A percentile compares a stretch with the other conserved stretches of the same genome.
phyloP scores from a whole-genome alignment of 768 basidiomycete species.

The Naganishia onofrii region DNA sequence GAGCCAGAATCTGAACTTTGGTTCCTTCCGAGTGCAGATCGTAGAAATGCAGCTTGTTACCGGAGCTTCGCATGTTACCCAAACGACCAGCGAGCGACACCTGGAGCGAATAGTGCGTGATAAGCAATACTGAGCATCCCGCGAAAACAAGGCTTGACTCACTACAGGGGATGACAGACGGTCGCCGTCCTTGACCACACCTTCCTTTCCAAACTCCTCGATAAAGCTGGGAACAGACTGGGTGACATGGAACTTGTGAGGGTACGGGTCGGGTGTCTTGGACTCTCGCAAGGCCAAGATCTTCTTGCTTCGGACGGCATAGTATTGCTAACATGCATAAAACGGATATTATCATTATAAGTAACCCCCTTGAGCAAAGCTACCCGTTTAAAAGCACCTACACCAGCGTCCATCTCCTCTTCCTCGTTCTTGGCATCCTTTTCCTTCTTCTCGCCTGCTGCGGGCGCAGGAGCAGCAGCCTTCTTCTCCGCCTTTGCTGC shows the following conservation, averaged over 20 bases:
- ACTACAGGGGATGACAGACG: constrained; percentile 62
- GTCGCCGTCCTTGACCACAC: constrained; percentile 65
- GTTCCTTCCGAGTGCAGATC: constrained; percentile 87
- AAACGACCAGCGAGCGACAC: constrained; percentile 79
- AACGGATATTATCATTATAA: constrained; percentile 7
- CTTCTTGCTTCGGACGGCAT: constrained; percentile 82
- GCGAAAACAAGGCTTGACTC: constrained; percentile 38
- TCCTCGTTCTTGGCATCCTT: constrained; percentile 58
- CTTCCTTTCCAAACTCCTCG: constrained; percentile 68
- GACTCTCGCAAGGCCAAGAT: constrained; percentile 81
- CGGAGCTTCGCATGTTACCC: constrained; percentile 78
- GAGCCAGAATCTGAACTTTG: constrained; percentile 94
- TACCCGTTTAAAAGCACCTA: constrained; percentile 55
- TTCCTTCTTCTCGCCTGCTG: constrained; percentile 38
- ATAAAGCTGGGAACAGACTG: constrained; percentile 73
- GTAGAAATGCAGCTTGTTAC: constrained; percentile 86
- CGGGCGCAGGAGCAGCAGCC: constrained; percentile 53
- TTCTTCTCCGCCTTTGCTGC: constrained; percentile 73
- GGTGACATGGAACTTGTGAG: constrained; percentile 95
- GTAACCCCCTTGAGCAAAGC: background rate
- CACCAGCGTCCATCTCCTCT: constrained; percentile 86
- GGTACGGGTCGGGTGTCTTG: constrained; percentile 88
- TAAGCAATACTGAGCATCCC: background rate
- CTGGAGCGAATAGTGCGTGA: constrained; percentile 24
- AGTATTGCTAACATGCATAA: constrained; percentile 74